Conservation (phyloP, 139 green algal genomes). For the Closterium sp. region DNA sequence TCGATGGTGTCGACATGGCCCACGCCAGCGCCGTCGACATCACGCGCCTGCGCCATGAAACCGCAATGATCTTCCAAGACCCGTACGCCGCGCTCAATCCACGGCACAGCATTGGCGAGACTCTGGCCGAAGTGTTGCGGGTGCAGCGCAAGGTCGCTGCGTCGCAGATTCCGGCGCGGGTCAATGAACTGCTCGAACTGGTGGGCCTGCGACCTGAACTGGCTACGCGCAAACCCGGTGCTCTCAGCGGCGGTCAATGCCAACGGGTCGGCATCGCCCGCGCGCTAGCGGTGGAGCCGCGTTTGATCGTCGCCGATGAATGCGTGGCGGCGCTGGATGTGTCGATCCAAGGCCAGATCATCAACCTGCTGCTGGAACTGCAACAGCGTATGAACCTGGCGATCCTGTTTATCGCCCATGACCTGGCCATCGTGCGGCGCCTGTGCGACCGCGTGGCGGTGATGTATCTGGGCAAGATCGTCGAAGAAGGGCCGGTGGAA, state of each 20-base stretch:
- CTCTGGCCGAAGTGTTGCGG: neutral
- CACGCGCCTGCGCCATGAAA: too few species aligned
- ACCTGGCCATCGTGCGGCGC: neutral
- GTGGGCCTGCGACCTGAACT: neutral
- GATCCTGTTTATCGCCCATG: neutral
- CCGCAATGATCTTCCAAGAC: neutral
- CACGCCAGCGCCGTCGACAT: too few species aligned
- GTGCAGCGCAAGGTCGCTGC: neutral
- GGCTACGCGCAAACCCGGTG: neutral
- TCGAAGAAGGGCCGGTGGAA: neutral
- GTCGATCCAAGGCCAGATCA: conserved; percentile 12
- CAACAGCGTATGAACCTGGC: neutral
- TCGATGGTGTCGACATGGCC: too few species aligned
- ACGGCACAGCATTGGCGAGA: neutral
- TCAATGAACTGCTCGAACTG: neutral
- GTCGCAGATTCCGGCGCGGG: neutral
- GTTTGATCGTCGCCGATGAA: conserved; percentile 26
- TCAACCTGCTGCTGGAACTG: neutral
- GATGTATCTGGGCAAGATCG: neutral
- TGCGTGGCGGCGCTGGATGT: conserved; percentile 27
- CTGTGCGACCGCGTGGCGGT: neutral
- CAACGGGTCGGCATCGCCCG: conserved; percentile 33
- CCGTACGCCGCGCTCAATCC: neutral
- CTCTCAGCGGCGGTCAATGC: conserved; percentile 12
- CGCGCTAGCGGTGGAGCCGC: neutral